Evolutionary conservation across 2,329 filamentous ascomycete genomes (phyloP), one percentile per base, ranked within the genome.

Genomic region (Penicillium hordei): DNA sequence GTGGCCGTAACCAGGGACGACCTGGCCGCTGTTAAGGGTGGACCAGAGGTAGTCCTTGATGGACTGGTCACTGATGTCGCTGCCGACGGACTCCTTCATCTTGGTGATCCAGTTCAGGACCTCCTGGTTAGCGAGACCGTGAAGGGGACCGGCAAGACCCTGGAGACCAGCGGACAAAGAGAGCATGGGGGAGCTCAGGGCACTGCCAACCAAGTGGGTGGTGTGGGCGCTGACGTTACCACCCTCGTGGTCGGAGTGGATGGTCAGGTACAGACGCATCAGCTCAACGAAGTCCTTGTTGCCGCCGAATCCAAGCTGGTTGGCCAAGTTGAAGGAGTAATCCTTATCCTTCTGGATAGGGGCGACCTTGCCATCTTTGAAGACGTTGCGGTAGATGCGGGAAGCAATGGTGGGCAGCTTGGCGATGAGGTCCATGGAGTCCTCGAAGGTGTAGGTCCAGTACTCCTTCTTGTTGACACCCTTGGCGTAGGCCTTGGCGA

Each of bases 341-440:
- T 99, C 94, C 90, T 97, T 94, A 83, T 97, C 93, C 86, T 96
- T 95, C 85, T 97, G 89, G 78, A 96, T 86, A 55, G 92, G 78
- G 60, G 91, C 90, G 68, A 99, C 93, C 89, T 97, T 97, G 82
- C 94, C 94, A 75, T 96, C 94, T 88, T 97, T 97, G 91, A 96
- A 99, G 78, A 97, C 89, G 80, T 99, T 99, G 84, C 96, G 94
- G 89, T 99, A 99, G 86, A 99, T 99, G 83, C 92, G 91, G 65
- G 94, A 84, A 65, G 94, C 94, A 73, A 99, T 97, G 78, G 91
- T 97, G 77, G 94, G 94, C 71, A 99, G 90, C 89, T 97, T 97
- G 76, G 94, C 94, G 78, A 99, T 99, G 78, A 99, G 85, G 82
- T 99, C 93, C 93, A 99, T 97, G 63, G 93, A 94, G 83, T 99